phyloP scores from a whole-genome alignment of 805 yeast species.

The Nakazawaea ishiwadae region DNA sequence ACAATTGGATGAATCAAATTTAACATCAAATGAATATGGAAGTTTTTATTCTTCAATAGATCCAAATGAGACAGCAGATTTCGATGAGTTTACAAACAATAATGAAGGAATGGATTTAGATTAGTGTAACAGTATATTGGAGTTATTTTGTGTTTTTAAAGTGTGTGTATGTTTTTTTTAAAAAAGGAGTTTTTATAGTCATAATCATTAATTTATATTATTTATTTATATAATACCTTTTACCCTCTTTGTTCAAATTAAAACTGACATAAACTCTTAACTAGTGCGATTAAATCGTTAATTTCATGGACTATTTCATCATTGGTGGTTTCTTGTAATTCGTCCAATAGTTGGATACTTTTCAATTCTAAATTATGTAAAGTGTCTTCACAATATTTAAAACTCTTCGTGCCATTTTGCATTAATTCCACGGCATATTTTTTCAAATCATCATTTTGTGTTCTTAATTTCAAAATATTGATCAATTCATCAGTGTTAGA shows the following conservation, averaged over 20 bases:
- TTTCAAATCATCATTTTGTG: constrained; percentile 46
- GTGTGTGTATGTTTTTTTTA: no score
- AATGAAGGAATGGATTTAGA: constrained; percentile 10
- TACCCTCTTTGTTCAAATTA: no score
- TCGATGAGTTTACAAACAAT: constrained; percentile 1
- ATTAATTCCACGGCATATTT: constrained; percentile 44
- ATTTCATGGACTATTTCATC: neutral
- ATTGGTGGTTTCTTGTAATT: neutral
- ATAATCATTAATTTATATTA: neutral
- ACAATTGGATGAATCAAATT: no score
- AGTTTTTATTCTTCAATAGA: neutral
- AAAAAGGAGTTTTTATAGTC: no score
- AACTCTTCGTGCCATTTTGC: constrained; percentile 31
- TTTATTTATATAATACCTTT: no score
- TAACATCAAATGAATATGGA: no score
- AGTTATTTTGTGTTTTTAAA: neutral
- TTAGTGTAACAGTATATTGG: neutral
- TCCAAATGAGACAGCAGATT: neutral
- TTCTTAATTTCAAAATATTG: constrained; percentile 47
- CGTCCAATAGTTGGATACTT: constrained; percentile 21
- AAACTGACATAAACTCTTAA: neutral
- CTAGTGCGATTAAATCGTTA: neutral
- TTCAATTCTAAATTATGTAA: constrained; percentile 21
- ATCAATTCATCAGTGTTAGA: constrained; percentile 34
- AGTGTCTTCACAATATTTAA: constrained; percentile 32